Percentiles rank a stretch among this genome's conserved stretches.
Evolutionary conservation across 2,329 filamentous ascomycete species (phyloP).

Genomic region (Ceratocystis cacaofunesta): DNA sequence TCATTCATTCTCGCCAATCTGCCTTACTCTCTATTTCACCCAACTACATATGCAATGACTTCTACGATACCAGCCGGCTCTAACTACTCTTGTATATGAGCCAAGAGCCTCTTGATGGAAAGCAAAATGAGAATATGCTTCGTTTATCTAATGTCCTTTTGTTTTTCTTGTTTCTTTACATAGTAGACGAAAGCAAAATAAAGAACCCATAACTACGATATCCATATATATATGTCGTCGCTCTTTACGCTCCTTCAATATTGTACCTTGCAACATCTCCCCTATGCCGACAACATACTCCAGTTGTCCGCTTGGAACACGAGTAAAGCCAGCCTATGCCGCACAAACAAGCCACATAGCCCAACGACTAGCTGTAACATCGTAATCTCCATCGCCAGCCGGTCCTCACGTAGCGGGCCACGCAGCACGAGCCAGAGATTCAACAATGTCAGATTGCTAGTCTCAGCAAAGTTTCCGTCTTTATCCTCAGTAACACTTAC

Average conservation of each 20-base stretch:
- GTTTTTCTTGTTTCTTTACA: neutral
- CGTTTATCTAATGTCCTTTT: neutral
- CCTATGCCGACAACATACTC: constrained; percentile 11
- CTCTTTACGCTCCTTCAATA: too few relatives aligned
- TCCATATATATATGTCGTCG: neutral
- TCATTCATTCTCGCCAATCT: neutral
- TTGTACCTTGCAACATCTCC: neutral
- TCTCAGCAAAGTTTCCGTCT: constrained; percentile 58
- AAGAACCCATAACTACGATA: neutral
- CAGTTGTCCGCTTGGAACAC: constrained; percentile 81
- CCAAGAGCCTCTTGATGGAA: neutral
- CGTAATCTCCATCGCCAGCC: constrained; percentile 64
- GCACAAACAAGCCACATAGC: constrained; percentile 66
- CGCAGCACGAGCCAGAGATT: constrained; percentile 96
- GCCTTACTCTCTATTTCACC: neutral
- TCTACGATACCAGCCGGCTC: neutral
- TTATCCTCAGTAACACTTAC: constrained; percentile 53
- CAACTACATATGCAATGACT: neutral
- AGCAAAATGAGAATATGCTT: neutral
- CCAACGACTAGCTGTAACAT: constrained; percentile 64
- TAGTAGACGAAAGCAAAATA: neutral
- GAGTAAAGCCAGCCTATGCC: constrained; percentile 72
- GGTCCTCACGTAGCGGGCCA: constrained; percentile 77
- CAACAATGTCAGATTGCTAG: constrained; percentile 79
- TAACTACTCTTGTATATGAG: neutral